These are phyloP conservation scores for Lasiodiplodia sp. DNA, from an alignment of 2,329 filamentous ascomycete genomes.

Conservation along the genomic window DNA sequence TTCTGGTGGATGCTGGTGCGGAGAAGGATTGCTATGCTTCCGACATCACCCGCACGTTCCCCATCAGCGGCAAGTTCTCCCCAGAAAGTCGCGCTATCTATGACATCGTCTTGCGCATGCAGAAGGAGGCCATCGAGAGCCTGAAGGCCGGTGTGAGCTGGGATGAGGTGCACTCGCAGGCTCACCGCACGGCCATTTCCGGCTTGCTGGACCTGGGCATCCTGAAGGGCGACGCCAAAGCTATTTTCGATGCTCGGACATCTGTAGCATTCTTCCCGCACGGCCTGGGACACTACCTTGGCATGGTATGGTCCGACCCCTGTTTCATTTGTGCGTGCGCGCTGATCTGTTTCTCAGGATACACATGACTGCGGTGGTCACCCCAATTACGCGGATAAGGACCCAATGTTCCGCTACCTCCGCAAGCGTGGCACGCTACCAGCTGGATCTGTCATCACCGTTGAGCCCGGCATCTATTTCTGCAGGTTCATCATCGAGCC, in stretches of 20 bases:
- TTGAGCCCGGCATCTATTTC: conserved; percentile 91
- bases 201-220: conserved; percentile 80
- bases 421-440: conserved; percentile 78
- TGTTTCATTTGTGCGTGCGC: not conserved
- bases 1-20: conserved; percentile 83
- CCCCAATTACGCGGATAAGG: conserved; percentile 68
- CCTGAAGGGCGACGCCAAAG: conserved; percentile 65
- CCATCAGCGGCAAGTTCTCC: conserved; percentile 68
- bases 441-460: conserved; percentile 84
- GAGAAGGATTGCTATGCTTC: conserved; percentile 59
- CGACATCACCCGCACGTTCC: conserved; percentile 85
- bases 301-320: conserved; percentile 46
- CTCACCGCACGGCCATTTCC: conserved; percentile 82
- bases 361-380: conserved; percentile 60
- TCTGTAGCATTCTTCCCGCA: conserved; percentile 60
- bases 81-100: conserved; percentile 65
- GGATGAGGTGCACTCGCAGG: conserved; percentile 81
- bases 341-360: conserved; percentile 38
- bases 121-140: conserved; percentile 75
- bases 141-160: conserved; percentile 78
- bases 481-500: conserved; percentile 75
- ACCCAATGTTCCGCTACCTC: conserved; percentile 87
- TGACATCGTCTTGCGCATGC: conserved; percentile 86
- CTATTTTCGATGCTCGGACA: conserved; percentile 54
- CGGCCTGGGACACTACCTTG: conserved; percentile 59